Evolutionary conservation across 345 rosid species (phyloP), one percentile per base, ranked within the genome.

Genomic region (Pistacia vera): DNA sequence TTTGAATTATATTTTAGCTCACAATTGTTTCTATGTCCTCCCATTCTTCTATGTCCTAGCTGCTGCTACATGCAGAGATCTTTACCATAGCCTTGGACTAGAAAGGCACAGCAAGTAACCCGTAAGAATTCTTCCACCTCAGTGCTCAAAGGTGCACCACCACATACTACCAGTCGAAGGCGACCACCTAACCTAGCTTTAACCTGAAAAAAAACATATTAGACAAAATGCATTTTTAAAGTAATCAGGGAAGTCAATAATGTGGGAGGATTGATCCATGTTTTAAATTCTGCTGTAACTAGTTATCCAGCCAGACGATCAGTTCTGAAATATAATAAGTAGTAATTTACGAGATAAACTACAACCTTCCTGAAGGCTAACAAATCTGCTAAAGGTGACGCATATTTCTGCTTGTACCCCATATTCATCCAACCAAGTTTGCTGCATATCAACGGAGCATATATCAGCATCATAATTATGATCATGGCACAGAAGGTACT

Each of bases 71-170:
- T 51, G 49, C 13, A 68, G 35, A 72, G 70, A 65, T 81, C 16
- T 55, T 80, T 95, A 95, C 99, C 99, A 59, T 96, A 96, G 79
- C 99, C 98, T 84, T 91, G 94, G 74, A 93, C 76, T 11, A 96
- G 85, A 70, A 90, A 92, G 82, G 91, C 89, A 75, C 99, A 96
- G 78, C 84, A 90, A 75, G 98, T 93, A 28, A 96, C 97, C 70
- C 99, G 88, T 84, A 96, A 80, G 88, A 96, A 96, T 81, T 96
- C 98, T 82, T 96, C 99, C 28, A 96, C 90, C 68, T 92, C 97
- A 67, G 87, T 36, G 83, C 95, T 85, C 81, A 96, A 71, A n/a
- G 99, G 92, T 66, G 99, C 98, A 28, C 93, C 99, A 59, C 99
- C 99, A 3, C 97, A 92, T 71, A 93, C 78, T 63, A 96, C 74